Conservation (phyloP, 192 early-diverging fungal species). For the Coemansia sp. region DNA sequence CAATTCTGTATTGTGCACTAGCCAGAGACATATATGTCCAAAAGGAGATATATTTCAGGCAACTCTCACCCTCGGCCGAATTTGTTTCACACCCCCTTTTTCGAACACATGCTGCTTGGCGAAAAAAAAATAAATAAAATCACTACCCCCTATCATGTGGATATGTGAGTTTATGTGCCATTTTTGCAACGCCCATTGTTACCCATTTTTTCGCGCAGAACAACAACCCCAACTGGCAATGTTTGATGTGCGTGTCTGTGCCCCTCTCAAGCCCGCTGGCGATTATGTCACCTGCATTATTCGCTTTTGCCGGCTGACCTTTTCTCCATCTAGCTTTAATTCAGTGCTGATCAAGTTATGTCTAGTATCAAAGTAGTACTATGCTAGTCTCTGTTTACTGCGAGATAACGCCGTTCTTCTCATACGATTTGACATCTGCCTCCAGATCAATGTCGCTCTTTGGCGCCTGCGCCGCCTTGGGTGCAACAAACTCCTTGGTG, state of each 20-base stretch:
- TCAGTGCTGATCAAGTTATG: not conserved
- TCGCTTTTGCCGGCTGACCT: not conserved
- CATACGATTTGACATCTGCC: slow-evolving; percentile 40
- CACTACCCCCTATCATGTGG: not conserved
- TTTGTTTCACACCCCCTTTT: slow-evolving; percentile 1
- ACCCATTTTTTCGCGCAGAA: not conserved
- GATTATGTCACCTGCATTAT: not conserved
- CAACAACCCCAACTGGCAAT: slow-evolving; percentile 3
- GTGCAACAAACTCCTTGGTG: slow-evolving; percentile 39
- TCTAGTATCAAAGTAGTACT: not conserved
- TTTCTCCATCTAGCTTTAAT: not conserved
- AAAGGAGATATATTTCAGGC: not conserved
- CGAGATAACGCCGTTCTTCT: slow-evolving; percentile 28
- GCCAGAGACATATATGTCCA: slow-evolving; percentile 2
- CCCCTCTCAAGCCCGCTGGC: not conserved
- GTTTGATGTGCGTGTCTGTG: not conserved
- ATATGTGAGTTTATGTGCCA: slow-evolving; percentile 6
- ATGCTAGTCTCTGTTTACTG: slow-evolving; percentile 16
- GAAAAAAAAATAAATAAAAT: not conserved
- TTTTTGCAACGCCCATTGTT: not conserved
- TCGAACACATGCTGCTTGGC: not conserved
- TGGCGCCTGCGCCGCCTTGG: slow-evolving; percentile 37
- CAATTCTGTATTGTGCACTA: not conserved
- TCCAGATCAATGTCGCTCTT: slow-evolving; percentile 45
- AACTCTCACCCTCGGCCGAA: slow-evolving; percentile 3